Conservation (phyloP, 352 stramenopile genomes). For the Phytophthora syringae region DNA sequence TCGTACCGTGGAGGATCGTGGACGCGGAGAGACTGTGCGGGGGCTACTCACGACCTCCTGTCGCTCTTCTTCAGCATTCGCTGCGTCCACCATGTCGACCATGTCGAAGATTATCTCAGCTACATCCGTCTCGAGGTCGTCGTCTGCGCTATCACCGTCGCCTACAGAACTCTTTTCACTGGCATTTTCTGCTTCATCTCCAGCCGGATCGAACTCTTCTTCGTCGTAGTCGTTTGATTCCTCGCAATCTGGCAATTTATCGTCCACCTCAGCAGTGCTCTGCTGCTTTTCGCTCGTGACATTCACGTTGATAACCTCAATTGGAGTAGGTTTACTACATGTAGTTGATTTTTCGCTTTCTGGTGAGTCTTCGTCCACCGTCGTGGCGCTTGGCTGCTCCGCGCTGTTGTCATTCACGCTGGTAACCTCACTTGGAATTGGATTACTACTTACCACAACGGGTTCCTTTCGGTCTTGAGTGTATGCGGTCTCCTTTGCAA, state of each 20-base stretch:
- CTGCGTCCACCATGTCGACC: slow-evolving; percentile 36
- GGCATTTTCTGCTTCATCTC: slow-evolving; percentile 6
- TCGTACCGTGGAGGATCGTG: slow-evolving; percentile 21
- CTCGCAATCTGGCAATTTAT: neutral
- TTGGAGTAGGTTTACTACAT: neutral
- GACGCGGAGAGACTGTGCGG: slow-evolving; percentile 23
- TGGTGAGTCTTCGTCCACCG: too few relatives aligned
- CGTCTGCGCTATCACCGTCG: slow-evolving; percentile 13
- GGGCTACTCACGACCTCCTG: slow-evolving; percentile 6
- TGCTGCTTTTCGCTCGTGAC: neutral
- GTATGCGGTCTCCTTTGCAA: slow-evolving; percentile 11
- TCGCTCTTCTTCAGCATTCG: slow-evolving; percentile 11
- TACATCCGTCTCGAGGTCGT: slow-evolving; percentile 46
- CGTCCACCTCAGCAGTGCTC: neutral
- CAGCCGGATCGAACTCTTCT: neutral
- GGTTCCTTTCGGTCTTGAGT: neutral
- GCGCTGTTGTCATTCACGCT: too few relatives aligned
- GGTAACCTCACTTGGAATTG: too few relatives aligned
- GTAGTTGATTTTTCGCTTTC: too few relatives aligned
- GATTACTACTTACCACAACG: too few relatives aligned
- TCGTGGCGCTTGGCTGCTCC: too few relatives aligned
- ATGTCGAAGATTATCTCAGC: slow-evolving; percentile 58
- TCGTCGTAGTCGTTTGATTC: neutral
- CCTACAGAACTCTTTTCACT: slow-evolving; percentile 6
- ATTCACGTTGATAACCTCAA: neutral